A percentile compares a stretch with the other conserved stretches of the same genome.
Evolutionary conservation across 768 basidiomycete species (phyloP).

Genomic region (Leccinum incarnatum): DNA sequence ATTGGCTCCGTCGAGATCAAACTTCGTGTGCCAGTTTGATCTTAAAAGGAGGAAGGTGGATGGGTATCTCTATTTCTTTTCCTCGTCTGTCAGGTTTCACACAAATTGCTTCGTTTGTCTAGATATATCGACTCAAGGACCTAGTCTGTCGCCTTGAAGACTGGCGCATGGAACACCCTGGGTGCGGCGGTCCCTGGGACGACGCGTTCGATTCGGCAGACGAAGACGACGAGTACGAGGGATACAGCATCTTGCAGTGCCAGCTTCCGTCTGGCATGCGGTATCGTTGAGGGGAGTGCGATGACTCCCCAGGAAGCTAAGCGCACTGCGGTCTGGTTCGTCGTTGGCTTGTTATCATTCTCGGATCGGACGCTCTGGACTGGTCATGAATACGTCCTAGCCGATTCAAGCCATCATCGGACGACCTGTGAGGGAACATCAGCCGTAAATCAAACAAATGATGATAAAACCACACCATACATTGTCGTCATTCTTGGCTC

Average conservation of each 20-base stretch:
- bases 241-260: slow-evolving; percentile 3
- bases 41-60: neutral
- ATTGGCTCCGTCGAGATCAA: slow-evolving; percentile 16
- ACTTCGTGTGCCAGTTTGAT: slow-evolving; percentile 13
- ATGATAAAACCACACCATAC: neutral
- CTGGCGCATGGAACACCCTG: slow-evolving; percentile 12
- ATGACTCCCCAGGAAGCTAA: neutral
- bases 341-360: neutral
- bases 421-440: neutral
- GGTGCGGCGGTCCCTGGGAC: slow-evolving; percentile 14
- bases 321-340: neutral
- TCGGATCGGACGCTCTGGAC: neutral
- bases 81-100: neutral
- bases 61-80: slow-evolving; percentile 3
- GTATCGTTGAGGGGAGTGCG: neutral
- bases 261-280: neutral
- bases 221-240: slow-evolving; percentile 8
- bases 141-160: slow-evolving; percentile 8
- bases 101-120: neutral
- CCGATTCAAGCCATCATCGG: neutral
- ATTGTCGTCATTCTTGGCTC: neutral
- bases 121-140: slow-evolving; percentile 12
- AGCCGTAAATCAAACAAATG: neutral
- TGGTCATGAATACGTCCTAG: neutral
- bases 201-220: slow-evolving; percentile 9